A percentile compares a stretch with the other conserved stretches of the same genome.
Conservation (phyloP, 805 yeast genomes). For the Torulaspora maleeae region DNA sequence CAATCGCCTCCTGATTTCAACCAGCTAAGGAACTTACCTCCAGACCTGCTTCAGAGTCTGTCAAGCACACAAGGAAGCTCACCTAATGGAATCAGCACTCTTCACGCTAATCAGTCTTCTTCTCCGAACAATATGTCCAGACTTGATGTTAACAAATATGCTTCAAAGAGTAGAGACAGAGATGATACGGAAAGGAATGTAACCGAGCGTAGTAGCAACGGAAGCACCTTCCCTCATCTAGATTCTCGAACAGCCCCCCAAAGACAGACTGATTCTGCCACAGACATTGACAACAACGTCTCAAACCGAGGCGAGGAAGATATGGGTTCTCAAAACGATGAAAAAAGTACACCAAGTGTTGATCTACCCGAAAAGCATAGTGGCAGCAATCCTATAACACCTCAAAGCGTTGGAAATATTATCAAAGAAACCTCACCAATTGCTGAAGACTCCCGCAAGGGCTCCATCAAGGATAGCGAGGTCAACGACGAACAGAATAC, state of each 20-base stretch:
- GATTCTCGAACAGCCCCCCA: not conserved
- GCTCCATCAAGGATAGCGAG: not conserved
- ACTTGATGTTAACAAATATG: slow-evolving; percentile 1
- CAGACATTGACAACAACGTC: not conserved
- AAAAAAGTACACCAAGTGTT: not conserved
- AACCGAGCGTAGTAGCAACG: not conserved
- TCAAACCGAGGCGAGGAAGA: not conserved
- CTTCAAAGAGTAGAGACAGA: not conserved
- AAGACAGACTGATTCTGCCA: not conserved
- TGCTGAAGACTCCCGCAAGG: slow-evolving; percentile 2
- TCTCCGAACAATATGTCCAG: slow-evolving; percentile 6
- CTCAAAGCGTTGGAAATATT: slow-evolving; percentile 14
- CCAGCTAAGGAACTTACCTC: slow-evolving; percentile 21
- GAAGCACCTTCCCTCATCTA: not conserved
- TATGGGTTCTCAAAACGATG: not conserved
- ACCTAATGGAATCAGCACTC: slow-evolving; percentile 9
- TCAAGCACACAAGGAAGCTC: slow-evolving; percentile 18
- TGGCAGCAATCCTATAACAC: slow-evolving; percentile 17
- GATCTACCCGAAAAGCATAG: slow-evolving; percentile 1
- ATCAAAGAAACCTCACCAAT: slow-evolving; percentile 7
- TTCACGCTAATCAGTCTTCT: slow-evolving; percentile 7
- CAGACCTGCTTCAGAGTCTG: slow-evolving; percentile 20
- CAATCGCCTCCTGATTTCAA: slow-evolving; percentile 14
- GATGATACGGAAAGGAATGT: not conserved
- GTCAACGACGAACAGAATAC: not conserved